Evolutionary conservation across 163 green algal genomes (phyloP).

Genomic region (Scenedesmus sp.): DNA sequence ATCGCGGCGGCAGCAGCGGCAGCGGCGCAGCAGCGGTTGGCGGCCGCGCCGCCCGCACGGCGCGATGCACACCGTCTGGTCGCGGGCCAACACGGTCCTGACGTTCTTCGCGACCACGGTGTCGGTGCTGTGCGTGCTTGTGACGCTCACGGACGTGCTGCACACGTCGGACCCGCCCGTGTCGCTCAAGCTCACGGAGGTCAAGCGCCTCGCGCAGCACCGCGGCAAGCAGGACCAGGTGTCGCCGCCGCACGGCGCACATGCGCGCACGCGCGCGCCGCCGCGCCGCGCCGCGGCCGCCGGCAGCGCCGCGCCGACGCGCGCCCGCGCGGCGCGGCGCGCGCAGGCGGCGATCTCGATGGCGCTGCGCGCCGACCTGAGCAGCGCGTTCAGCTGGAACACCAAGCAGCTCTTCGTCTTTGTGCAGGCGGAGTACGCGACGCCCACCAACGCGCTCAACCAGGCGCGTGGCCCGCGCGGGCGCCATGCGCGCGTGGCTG

Average conservation of each 20-base stretch:
- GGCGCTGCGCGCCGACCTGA: conserved; percentile 78
- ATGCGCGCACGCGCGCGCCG: conserved; percentile 21
- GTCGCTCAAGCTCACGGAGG: conserved; percentile 44
- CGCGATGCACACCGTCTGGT: conserved; percentile 57
- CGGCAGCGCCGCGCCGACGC: too few species aligned
- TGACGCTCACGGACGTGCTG: conserved; percentile 54
- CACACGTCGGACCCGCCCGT: conserved; percentile 53
- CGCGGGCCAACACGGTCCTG: conserved; percentile 54
- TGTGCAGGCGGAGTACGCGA: conserved; percentile 79
- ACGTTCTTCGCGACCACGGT: conserved; percentile 62
- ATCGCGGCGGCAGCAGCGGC: neutral
- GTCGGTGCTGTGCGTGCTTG: conserved; percentile 51
- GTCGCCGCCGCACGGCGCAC: too few species aligned
- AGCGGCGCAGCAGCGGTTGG: neutral
- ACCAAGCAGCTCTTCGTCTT: conserved; percentile 89
- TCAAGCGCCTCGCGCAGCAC: conserved; percentile 49
- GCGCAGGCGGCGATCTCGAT: conserved; percentile 84
- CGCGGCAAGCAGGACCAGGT: conserved; percentile 47
- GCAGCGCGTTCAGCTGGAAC: conserved; percentile 88
- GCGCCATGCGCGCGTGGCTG: too few species aligned
- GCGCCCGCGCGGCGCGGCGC: too few species aligned
- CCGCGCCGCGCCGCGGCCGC: too few species aligned
- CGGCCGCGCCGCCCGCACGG: neutral
- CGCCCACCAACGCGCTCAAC: conserved; percentile 38
- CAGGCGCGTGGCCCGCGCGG: too few species aligned